Percentiles rank a stretch among this genome's conserved stretches.
Conservation (phyloP, 345 rosid genomes). For the Citrus hindsii region DNA sequence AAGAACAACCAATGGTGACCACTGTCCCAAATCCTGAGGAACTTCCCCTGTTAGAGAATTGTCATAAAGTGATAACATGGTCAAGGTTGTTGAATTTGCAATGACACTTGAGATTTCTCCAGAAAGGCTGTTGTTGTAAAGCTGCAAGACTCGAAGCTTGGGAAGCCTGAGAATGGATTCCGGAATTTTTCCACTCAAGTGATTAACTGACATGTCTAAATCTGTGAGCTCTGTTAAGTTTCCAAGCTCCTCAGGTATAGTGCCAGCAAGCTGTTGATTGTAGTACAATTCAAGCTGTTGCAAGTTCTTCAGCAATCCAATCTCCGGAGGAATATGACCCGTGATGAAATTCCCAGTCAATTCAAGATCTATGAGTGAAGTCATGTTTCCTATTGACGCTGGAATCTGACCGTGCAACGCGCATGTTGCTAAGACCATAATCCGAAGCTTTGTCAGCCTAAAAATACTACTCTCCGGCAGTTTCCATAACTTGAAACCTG, state of each 20-base stretch:
- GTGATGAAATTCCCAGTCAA: conserved; percentile 70
- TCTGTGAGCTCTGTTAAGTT: conserved; percentile 77
- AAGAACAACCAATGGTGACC: conserved; percentile 51
- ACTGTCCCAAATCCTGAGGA: conserved; percentile 59
- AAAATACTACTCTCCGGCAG: conserved; percentile 52
- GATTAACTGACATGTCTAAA: conserved; percentile 85
- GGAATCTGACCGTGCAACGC: conserved; percentile 63
- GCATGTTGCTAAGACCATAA: conserved; percentile 69
- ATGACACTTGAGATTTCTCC: conserved; percentile 74
- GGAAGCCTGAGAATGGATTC: conserved; percentile 76
- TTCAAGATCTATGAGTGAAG: conserved; percentile 83
- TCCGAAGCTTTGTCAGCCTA: conserved; percentile 50
- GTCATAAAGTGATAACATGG: conserved; percentile 64
- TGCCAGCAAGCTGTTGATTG: conserved; percentile 62
- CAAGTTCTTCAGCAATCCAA: conserved; percentile 74
- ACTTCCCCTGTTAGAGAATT: conserved; percentile 72
- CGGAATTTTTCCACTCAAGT: conserved; percentile 70
- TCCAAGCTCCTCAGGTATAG: conserved; percentile 80
- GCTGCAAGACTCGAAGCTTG: conserved; percentile 63
- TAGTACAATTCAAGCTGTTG: conserved; percentile 80
- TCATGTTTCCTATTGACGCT: conserved; percentile 69
- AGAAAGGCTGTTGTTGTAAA: conserved; percentile 87
- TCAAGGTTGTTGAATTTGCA: conserved; percentile 57
- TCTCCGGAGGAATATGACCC: conserved; percentile 66
- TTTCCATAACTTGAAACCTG: conserved; percentile 42